phyloP scores from a whole-genome alignment of 2,329 filamentous ascomycete genomes.

The Ophiocordyceps camponoti-floridani region DNA sequence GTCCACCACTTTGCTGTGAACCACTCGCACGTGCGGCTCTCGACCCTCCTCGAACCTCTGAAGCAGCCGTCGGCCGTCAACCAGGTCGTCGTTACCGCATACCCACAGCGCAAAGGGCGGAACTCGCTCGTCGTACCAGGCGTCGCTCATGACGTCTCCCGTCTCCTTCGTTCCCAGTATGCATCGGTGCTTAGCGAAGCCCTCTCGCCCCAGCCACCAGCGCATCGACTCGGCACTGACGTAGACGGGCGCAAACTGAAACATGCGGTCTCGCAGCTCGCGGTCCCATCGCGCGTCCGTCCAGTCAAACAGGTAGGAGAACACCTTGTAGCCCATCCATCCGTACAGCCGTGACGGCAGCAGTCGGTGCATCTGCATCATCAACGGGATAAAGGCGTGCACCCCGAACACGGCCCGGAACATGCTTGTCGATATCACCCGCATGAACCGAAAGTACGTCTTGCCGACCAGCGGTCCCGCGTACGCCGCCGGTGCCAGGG shows the following conservation, averaged over 20 bases:
- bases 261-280: slow-evolving; percentile 62
- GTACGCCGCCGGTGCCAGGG: slow-evolving; percentile 77
- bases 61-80: slow-evolving; percentile 62
- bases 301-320: slow-evolving; percentile 82
- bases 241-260: slow-evolving; percentile 83
- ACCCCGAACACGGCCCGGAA: slow-evolving; percentile 80
- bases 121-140: slow-evolving; percentile 67
- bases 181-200: slow-evolving; percentile 65
- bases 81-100: slow-evolving; percentile 63
- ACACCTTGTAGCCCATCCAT: slow-evolving; percentile 71
- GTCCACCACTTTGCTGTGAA: slow-evolving; percentile 67
- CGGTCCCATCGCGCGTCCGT: slow-evolving; percentile 71
- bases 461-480: slow-evolving; percentile 73
- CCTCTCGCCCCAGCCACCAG: slow-evolving; percentile 85
- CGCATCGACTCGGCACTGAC: slow-evolving; percentile 81
- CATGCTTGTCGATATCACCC: slow-evolving; percentile 53
- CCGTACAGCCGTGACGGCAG: slow-evolving; percentile 56
- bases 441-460: slow-evolving; percentile 86
- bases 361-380: slow-evolving; percentile 65
- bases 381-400: slow-evolving; percentile 81
- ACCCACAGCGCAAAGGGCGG: slow-evolving; percentile 85
- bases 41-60: slow-evolving; percentile 55
- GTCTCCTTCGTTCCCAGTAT: slow-evolving; percentile 67
- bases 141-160: slow-evolving; percentile 44
- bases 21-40: slow-evolving; percentile 65